A percentile compares a stretch with the other conserved stretches of the same genome.
phyloP scores from a whole-genome alignment of 2,329 filamentous ascomycete species.

The Verticillium zaregamsianum region DNA sequence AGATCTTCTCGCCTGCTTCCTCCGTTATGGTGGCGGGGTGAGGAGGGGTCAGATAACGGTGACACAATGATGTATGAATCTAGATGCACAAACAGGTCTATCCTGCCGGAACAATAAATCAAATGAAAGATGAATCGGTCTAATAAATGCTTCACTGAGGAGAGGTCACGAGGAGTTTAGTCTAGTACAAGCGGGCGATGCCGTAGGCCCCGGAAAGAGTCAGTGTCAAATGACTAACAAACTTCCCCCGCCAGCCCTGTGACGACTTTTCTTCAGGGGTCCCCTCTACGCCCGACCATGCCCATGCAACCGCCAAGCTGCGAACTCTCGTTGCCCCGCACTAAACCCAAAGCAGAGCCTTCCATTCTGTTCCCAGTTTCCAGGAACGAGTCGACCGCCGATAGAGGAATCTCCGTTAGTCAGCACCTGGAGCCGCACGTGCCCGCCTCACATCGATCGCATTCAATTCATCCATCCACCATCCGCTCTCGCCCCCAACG shows the following conservation, averaged over 20 bases:
- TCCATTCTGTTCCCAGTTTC: neutral
- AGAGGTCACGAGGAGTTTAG: neutral
- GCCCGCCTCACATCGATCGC: neutral
- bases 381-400: neutral
- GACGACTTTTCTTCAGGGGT: neutral
- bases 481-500: neutral
- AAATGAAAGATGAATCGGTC: neutral
- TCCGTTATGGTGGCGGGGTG: neutral
- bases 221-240: constrained; percentile 1
- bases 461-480: neutral
- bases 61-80: neutral
- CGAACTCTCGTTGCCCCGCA: neutral
- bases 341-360: neutral
- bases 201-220: neutral
- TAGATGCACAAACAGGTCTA: neutral
- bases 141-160: neutral
- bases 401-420: neutral
- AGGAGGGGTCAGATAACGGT: neutral
- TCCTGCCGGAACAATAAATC: neutral
- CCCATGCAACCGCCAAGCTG: neutral
- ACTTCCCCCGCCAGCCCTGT: neutral
- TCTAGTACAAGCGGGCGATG: neutral
- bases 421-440: neutral
- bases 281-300: neutral
- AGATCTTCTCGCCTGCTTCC: neutral